phyloP scores from a whole-genome alignment of 2,329 filamentous ascomycete species.

The Alternaria gansuensis region DNA sequence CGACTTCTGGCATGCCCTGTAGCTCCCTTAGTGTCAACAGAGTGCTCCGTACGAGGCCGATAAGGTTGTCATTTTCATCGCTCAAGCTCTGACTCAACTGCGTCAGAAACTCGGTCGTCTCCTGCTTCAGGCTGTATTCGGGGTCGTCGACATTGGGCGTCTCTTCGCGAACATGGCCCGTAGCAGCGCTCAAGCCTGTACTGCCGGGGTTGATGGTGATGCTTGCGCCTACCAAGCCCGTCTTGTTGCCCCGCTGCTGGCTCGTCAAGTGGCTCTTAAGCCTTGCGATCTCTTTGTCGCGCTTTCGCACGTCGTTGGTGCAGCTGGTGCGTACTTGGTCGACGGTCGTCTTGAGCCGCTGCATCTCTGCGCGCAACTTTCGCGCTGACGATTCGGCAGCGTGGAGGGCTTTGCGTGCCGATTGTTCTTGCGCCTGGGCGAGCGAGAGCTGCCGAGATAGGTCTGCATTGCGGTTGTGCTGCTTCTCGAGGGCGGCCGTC shows the following conservation, averaged over 20 bases:
- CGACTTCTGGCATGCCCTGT: slow-evolving; percentile 61
- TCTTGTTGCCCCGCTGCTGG: slow-evolving; percentile 60
- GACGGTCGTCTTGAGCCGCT: slow-evolving; percentile 78
- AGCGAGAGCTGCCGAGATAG: slow-evolving; percentile 65
- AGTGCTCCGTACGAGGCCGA: slow-evolving; percentile 75
- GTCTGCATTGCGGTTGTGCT: slow-evolving; percentile 65
- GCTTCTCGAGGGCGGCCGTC: slow-evolving; percentile 70
- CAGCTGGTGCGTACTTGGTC: slow-evolving; percentile 86
- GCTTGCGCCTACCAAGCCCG: slow-evolving; percentile 58
- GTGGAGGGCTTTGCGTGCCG: slow-evolving; percentile 73
- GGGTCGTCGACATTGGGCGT: slow-evolving; percentile 62
- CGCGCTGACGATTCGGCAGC: slow-evolving; percentile 77
- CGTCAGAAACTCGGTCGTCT: slow-evolving; percentile 91
- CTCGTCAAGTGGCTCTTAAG: slow-evolving; percentile 88
- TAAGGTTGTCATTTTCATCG: slow-evolving; percentile 88
- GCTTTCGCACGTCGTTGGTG: slow-evolving; percentile 87
- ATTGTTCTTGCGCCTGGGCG: slow-evolving; percentile 74
- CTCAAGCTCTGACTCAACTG: slow-evolving; percentile 82
- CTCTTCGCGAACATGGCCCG: slow-evolving; percentile 62
- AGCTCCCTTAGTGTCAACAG: slow-evolving; percentile 74
- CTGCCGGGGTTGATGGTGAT: slow-evolving; percentile 57
- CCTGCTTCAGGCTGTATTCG: slow-evolving; percentile 76
- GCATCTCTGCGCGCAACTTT: slow-evolving; percentile 83
- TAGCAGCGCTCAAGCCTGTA: slow-evolving; percentile 36
- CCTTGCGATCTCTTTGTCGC: slow-evolving; percentile 86